A percentile compares a stretch with the other conserved stretches of the same genome.
Evolutionary conservation across 306 rosid genomes (phyloP).

Genomic region (Malus asiatica): DNA sequence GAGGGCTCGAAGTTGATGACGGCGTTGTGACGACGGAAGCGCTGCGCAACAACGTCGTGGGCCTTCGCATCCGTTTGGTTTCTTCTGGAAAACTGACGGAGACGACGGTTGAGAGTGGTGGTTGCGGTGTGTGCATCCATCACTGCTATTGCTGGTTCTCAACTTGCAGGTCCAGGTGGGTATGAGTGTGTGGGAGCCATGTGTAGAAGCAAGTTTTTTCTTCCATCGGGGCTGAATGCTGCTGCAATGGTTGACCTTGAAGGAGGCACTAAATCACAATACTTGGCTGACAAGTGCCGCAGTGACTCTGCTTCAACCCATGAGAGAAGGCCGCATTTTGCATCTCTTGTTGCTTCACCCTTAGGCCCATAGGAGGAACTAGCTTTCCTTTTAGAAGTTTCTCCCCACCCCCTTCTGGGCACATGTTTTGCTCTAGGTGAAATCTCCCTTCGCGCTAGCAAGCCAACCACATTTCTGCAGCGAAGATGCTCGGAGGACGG

Average conservation of each 20-base stretch:
- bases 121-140: too few species aligned
- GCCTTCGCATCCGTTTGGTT: too few species aligned
- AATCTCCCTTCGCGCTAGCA: conserved; percentile 40
- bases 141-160: too few species aligned
- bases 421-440: conserved; percentile 37
- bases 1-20: too few species aligned
- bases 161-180: too few species aligned
- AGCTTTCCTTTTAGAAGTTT: conserved; percentile 16
- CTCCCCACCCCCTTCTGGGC: conserved; percentile 32
- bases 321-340: conserved; percentile 42
- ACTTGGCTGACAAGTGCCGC: conserved; percentile 77
- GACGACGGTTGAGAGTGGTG: too few species aligned
- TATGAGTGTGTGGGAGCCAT: too few species aligned
- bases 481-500: conserved; percentile 28
- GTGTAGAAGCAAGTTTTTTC: conserved; percentile 86
- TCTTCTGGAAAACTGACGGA: too few species aligned
- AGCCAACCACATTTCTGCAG: conserved; percentile 36
- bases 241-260: conserved; percentile 98
- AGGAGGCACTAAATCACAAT: conserved; percentile 82
- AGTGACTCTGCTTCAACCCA: conserved; percentile 66
- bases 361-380: conserved; percentile 22
- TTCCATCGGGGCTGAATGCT: conserved; percentile 92
- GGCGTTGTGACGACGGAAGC: too few species aligned
- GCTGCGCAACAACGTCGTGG: too few species aligned
- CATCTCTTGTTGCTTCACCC: conserved; percentile 27